These are phyloP conservation scores for Neolentinus lepideus DNA, from an alignment of 1,284 basidiomycete species.

Conservation along the genomic window DNA sequence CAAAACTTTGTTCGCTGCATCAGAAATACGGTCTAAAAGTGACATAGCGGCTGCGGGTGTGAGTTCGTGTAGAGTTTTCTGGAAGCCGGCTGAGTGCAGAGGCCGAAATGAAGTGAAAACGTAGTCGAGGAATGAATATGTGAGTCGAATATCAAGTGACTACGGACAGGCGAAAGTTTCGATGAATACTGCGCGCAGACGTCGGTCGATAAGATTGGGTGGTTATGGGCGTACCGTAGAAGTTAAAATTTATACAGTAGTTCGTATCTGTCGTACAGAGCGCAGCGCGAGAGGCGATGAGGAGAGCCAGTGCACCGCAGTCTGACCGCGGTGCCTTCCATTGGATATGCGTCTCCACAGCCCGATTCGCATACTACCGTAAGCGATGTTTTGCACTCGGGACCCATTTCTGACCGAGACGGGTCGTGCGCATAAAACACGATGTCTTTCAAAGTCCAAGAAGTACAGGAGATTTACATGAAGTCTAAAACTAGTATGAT, in stretches of 20 bases:
- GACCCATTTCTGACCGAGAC: too few species aligned
- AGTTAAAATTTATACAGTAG: background rate
- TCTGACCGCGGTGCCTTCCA: background rate
- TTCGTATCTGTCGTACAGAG: background rate
- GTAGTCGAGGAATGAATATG: background rate
- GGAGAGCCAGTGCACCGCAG: background rate
- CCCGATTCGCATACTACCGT: background rate
- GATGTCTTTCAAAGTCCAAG: background rate
- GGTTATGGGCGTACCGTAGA: background rate
- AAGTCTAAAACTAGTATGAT: background rate
- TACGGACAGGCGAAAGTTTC: too few species aligned
- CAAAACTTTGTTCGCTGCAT: slow-evolving; percentile 9
- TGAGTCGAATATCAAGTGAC: too few species aligned
- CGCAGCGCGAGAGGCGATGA: background rate
- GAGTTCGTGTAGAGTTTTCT: background rate
- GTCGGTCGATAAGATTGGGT: too few species aligned
- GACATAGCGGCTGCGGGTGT: slow-evolving; percentile 9
- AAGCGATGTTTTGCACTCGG: background rate
- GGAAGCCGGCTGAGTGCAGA: background rate
- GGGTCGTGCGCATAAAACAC: background rate
- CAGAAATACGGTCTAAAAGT: slow-evolving; percentile 13
- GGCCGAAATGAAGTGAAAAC: background rate
- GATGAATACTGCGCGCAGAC: too few species aligned
- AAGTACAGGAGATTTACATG: background rate
- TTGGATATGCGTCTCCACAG: background rate